Evolutionary conservation across 805 yeast genomes (phyloP), one percentile per base, ranked within the genome.

Genomic region (Spencermartinsiella europaea): DNA sequence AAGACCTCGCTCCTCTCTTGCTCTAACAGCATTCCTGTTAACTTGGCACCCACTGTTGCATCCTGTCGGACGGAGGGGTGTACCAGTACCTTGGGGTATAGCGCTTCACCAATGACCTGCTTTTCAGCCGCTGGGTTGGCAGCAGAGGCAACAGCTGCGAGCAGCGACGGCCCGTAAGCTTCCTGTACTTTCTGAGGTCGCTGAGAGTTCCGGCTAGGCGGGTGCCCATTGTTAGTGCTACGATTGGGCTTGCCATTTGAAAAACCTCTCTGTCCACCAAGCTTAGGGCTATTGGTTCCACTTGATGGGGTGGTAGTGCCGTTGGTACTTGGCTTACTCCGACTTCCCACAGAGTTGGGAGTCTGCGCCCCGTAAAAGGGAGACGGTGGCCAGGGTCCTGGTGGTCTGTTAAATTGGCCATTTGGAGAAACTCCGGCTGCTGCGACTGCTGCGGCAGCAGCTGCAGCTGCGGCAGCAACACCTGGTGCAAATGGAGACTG

Each of bases 21-120:
- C 66, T 88, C 95, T 68, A 90, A 78, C 77, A 90, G 79, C 91
- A 90, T 87, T 72, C 96, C 50, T 53, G 97, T 90, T 63, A 90
- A 82, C 71, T 84, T 85, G 74, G 95, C 95, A 56, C 95, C 95
- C 60, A 93, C 84, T n/a, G 51, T 58, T 67, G 83, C 90, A 53
- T 85, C 80, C 59, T 83, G 89, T 57, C 79, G 78, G 54, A 89
- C 84, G 70, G 83, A 81, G 55, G 84, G 81, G 49, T 88, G 83
- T 59, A 85, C 77, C 53, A 81, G 79, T 57, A 89, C 87, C 74
- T 79, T 83, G 61, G 90, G 85, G 75, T 89, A 88, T 63, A 90
- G 76, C 66, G 85, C 95, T 79, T 93, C 97, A 74, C 99, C 42
- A 22, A 90, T 55, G 27, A 62, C 54, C 46, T 59, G 61, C 51